These are phyloP conservation scores for Nymphaea colorata DNA, from an alignment of 164 flowering plant species.

Conservation along the genomic window DNA sequence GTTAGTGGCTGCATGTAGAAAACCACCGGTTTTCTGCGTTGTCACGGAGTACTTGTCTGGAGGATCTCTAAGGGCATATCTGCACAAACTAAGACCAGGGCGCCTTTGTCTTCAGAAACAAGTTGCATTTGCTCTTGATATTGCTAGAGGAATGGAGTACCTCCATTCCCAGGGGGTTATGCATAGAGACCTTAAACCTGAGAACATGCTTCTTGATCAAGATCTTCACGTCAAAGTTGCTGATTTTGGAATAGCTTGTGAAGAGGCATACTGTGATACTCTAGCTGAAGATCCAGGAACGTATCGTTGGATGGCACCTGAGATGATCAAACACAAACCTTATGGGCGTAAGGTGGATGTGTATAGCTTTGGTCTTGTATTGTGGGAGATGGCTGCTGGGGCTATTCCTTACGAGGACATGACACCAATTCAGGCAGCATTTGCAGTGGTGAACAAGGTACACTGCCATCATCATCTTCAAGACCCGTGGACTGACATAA, in stretches of 20 bases:
- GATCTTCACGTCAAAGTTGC: slow-evolving; percentile 63
- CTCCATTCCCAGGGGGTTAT: slow-evolving; percentile 83
- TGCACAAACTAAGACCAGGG: slow-evolving; percentile 60
- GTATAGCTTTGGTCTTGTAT: slow-evolving; percentile 79
- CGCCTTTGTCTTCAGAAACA: slow-evolving; percentile 45
- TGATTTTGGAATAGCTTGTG: slow-evolving; percentile 93
- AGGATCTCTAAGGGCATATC: slow-evolving; percentile 76
- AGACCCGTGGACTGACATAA: background rate
- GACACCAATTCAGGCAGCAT: slow-evolving; percentile 90
- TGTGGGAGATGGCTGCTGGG: slow-evolving; percentile 90
- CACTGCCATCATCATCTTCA: background rate
- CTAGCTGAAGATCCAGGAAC: slow-evolving; percentile 86
- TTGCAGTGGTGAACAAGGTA: slow-evolving; percentile 87
- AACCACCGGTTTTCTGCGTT: slow-evolving; percentile 67
- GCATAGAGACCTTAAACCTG: slow-evolving; percentile 81
- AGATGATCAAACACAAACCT: slow-evolving; percentile 68
- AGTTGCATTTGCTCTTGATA: slow-evolving; percentile 55
- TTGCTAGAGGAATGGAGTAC: slow-evolving; percentile 88
- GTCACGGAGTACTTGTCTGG: slow-evolving; percentile 71
- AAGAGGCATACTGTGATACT: slow-evolving; percentile 59
- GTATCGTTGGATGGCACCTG: slow-evolving; percentile 99
- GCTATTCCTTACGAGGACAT: slow-evolving; percentile 71
- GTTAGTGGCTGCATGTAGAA: slow-evolving; percentile 75
- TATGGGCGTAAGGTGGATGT: slow-evolving; percentile 82
- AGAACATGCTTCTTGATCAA: slow-evolving; percentile 67